phyloP scores from a whole-genome alignment of 2,329 filamentous ascomycete genomes.

The Sporothrix dimorphospora region DNA sequence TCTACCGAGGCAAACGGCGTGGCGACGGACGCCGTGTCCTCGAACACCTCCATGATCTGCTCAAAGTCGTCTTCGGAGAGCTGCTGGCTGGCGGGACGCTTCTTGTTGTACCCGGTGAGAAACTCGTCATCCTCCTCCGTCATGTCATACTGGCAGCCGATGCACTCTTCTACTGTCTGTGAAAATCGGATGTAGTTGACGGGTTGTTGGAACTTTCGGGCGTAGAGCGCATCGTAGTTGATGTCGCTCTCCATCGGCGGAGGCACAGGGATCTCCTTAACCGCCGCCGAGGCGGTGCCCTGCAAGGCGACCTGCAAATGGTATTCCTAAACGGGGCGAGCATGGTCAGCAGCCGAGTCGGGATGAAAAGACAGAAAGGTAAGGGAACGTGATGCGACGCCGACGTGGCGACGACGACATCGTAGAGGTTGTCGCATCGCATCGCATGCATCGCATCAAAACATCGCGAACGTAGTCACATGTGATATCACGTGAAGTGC shows the following conservation, averaged over 20 bases:
- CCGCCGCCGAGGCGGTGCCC: constrained; percentile 57
- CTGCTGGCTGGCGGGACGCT: constrained; percentile 63
- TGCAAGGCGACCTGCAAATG: constrained; percentile 84
- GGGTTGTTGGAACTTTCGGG: constrained; percentile 77
- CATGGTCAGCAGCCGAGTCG: constrained; percentile 38
- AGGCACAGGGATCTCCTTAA: constrained; percentile 67
- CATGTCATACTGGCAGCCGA: constrained; percentile 92
- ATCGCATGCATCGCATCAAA: constrained; percentile 10
- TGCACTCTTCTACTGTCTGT: constrained; percentile 94
- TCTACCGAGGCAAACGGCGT: constrained; percentile 90
- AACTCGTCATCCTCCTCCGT: constrained; percentile 86
- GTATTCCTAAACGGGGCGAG: constrained; percentile 69
- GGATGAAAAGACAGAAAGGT: not conserved
- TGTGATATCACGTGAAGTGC: constrained; percentile 46
- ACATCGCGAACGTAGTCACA: constrained; percentile 3
- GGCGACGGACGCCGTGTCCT: constrained; percentile 79
- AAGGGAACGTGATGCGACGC: not conserved
- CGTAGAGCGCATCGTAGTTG: constrained; percentile 89
- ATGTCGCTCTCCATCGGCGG: constrained; percentile 65
- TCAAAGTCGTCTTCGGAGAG: constrained; percentile 93
- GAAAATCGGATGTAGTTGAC: constrained; percentile 97
- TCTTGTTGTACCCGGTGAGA: constrained; percentile 81
- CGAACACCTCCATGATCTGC: constrained; percentile 91
- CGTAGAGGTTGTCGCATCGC: constrained; percentile 19
- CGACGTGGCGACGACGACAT: not conserved